Evolutionary conservation across 2,329 filamentous ascomycete genomes (phyloP), one percentile per base, ranked within the genome.

Genomic region (Bertia moriformis): DNA sequence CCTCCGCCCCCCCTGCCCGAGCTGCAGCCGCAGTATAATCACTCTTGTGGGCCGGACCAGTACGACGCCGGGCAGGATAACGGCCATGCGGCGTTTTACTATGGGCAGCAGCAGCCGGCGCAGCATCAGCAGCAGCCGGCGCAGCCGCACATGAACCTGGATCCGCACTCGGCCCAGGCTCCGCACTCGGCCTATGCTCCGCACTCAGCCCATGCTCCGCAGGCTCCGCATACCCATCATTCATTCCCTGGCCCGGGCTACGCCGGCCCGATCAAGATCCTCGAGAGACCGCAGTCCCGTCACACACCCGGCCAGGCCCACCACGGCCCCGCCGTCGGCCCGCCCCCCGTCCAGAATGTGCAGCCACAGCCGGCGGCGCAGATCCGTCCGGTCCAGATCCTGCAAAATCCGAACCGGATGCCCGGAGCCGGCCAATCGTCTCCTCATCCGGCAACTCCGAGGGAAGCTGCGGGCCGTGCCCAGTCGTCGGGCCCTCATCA

Each of bases 371-470:
- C 46, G 19, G 45, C 44, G 37, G 48, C 46, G 20, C 48, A 50
- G 13, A 60, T 66, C 33, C 71, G 73, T 45, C 81, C 83, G 3
- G 74, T 77, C 4, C 83, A 91, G 51, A 84, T 87, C 40, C 57
- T 89, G 39, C 85, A 89, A 55, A 89, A 87, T 52, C 81, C 81
- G 10, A 84, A 81, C 49, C 70, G 83, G 7, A 60, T 73, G 38
- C 65, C 68, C 12, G 63, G 60, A 12, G 7, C 22, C 7, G 22
- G 22, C 7, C 22, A 27, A 7, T n/a, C n/a, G n/a, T n/a, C n/a
- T n/a, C n/a, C n/a, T n/a, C n/a, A n/a, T n/a, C n/a, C n/a, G n/a
- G n/a, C n/a, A n/a, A n/a, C n/a, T n/a, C n/a, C n/a, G n/a, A n/a
- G n/a, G n/a, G n/a, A n/a, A n/a, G 22, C 22, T 10, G 22, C 57